Percentiles rank a stretch among this genome's conserved stretches.
Evolutionary conservation across 805 yeast species (phyloP).

Genomic region (Starmerella vitae): DNA sequence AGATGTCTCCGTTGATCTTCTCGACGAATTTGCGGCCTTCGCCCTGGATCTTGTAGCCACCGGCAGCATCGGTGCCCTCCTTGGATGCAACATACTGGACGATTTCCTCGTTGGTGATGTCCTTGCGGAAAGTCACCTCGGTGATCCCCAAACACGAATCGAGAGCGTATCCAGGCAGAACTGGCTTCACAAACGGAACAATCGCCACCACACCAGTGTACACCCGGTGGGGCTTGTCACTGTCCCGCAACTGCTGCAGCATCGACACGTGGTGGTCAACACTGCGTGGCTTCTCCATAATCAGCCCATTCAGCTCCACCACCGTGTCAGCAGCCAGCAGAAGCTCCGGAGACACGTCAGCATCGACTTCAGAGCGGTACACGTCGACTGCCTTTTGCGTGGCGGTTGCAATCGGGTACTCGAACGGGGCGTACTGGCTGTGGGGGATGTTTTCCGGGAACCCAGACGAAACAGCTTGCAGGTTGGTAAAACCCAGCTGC

Average conservation of each 20-base stretch:
- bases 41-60: slow-evolving; percentile 81
- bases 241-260: slow-evolving; percentile 37
- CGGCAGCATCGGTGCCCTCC: slow-evolving; percentile 78
- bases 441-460: slow-evolving; percentile 71
- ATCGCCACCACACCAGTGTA: slow-evolving; percentile 43
- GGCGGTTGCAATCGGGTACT: slow-evolving; percentile 64
- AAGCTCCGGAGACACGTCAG: slow-evolving; percentile 25
- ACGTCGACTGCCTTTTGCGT: slow-evolving; percentile 54
- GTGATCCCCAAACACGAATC: slow-evolving; percentile 34
- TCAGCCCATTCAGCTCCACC: slow-evolving; percentile 42
- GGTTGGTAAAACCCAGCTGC: slow-evolving; percentile 27
- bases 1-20: slow-evolving; percentile 62
- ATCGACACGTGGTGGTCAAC: slow-evolving; percentile 38
- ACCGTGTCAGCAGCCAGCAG: slow-evolving; percentile 65
- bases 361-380: slow-evolving; percentile 28
- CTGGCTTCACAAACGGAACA: slow-evolving; percentile 31
- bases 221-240: slow-evolving; percentile 34
- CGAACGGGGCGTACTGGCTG: slow-evolving; percentile 32
- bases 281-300: slow-evolving; percentile 70
- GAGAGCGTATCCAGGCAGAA: slow-evolving; percentile 32
- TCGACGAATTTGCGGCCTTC: slow-evolving; percentile 42
- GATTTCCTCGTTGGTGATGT: slow-evolving; percentile 43
- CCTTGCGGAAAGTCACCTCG: slow-evolving; percentile 27
- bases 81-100: slow-evolving; percentile 48
- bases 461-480: slow-evolving; percentile 42